phyloP scores from a whole-genome alignment of 78 protist species.

The Speleostelium caveatum region DNA sequence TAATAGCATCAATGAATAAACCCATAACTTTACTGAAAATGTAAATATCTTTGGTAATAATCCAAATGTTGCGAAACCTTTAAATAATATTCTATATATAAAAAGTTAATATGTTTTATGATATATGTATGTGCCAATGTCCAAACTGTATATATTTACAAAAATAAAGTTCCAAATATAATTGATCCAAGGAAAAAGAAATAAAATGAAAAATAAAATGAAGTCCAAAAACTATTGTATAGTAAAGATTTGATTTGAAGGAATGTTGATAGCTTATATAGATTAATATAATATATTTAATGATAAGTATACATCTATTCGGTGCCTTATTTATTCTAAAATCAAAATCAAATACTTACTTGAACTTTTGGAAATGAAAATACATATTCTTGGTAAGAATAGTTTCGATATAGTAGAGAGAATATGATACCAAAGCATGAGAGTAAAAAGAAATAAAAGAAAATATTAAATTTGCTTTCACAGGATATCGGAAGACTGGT shows the following conservation, averaged over 20 bases:
- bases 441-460: slow-evolving; percentile 17
- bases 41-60: slow-evolving; percentile 17
- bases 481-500: not conserved
- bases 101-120: not conserved
- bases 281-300: not conserved
- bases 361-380: slow-evolving; percentile 48
- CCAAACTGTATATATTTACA: not conserved
- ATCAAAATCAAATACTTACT: slow-evolving; percentile 8
- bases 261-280: not conserved
- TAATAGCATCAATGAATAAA: slow-evolving; percentile 14
- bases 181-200: slow-evolving; percentile 20
- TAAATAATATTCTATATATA: slow-evolving; percentile 30
- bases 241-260: slow-evolving; percentile 25
- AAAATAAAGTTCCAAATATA: slow-evolving; percentile 8
- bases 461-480: slow-evolving; percentile 10
- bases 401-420: slow-evolving; percentile 10
- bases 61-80: slow-evolving; percentile 30
- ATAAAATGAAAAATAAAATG: slow-evolving; percentile 48
- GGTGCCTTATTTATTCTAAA: too few species aligned
- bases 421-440: slow-evolving; percentile 9
- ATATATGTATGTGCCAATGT: not conserved
- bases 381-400: slow-evolving; percentile 39
- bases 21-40: slow-evolving; percentile 31
- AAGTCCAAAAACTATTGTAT: slow-evolving; percentile 32
- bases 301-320: too few species aligned